Evolutionary conservation across 495 filamentous ascomycete genomes (phyloP), one percentile per base, ranked within the genome.

Genomic region (Penicillium simplicissimum): DNA sequence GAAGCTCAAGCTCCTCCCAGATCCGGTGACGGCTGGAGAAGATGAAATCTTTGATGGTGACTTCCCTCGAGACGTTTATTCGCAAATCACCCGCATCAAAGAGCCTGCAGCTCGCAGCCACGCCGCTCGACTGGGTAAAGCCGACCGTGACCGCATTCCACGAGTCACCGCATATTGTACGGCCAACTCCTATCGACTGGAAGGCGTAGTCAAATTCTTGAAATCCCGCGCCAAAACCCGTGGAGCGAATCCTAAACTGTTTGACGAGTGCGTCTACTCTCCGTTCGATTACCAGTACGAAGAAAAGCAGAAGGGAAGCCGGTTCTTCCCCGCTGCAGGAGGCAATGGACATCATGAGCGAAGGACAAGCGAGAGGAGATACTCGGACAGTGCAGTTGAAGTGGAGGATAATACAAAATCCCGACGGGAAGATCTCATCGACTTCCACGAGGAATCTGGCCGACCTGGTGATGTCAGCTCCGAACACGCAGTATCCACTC

Each of bases 141-240:
- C 93, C 37, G 95, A 98, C 69, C 84, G 95, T 40, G 90, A 92
- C 55, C 83, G 86, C 61, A 77, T 98, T 49, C 95, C 95, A 3
- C 79, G 95, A 56, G 95, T 98, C 4, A 97, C 95, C 25, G 95
- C 95, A 17, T 98, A 97, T 76, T 97, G 93, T 67, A 98, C 96
- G 1, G 91, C 96, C 28, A 90, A 90, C 71, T 88, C 85, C 13
- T 97, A 97, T 69, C 87, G 91, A 60, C 85, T 96, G 74, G 93
- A 97, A 8, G 88, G 87, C 5, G 79, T 97, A 43, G 89, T 96
- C 84, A 85, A 87, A 57, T 98, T 92, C 68, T 76, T 98, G 34
- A 98, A 98, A 74, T 89, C 90, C 10, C 82, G 90, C 52, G 81
- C 83, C 25, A 89, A 88, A 65, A 84, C 82, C 40, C 84, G 90